Base-by-base conservation (phyloP, 83 land plant species). In the Picea engelmannii region DNA sequence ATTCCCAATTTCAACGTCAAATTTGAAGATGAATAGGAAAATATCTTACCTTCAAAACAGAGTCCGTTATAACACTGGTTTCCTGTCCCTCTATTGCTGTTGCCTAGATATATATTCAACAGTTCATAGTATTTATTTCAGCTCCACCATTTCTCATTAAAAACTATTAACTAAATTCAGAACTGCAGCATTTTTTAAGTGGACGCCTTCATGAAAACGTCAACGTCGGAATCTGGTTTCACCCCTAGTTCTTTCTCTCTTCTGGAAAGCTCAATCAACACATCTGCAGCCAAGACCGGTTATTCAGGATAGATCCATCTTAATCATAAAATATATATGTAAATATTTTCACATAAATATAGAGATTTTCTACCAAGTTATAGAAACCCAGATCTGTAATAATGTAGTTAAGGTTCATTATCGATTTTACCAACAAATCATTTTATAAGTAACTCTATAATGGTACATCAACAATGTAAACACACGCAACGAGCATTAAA, bases 51-150 rank as follows among this genome's bases (percentile, higher is more conserved):
- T 85, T 88, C 80, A 88, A 79, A n/a, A 88, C 59, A 49, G 81
- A 88, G 79, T 88, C 90, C 2, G 90, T 85, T 13, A 78, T 84
- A 16, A 88, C 20, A 59, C 17, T 87, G 78, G 87, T 61, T 11
- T 81, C 79, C 23, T 84, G 86, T 9, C 89, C 89, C 74, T 81
- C 83, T 59, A 84, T 31, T 25, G 87, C 66, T 24, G 63, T 65
- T 17, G 87, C 89, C 81, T 87, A 81, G n/a, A 74, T 52, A 44
- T 44, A 44, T 44, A 6, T 44, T 44, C 47, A 44, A 6, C 7
- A 44, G 47, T 44, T 6, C 47, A 44, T 6, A 44, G 47, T 44
- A 44, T 44, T 44, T 44, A 44, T 44, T 44, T 6, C 47, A 44
- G 8, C 47, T 44, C 47, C 47, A 44, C 47, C 47, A 44, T 44